phyloP scores from a whole-genome alignment of 2,329 filamentous ascomycete genomes.

The Lojkania enalia region DNA sequence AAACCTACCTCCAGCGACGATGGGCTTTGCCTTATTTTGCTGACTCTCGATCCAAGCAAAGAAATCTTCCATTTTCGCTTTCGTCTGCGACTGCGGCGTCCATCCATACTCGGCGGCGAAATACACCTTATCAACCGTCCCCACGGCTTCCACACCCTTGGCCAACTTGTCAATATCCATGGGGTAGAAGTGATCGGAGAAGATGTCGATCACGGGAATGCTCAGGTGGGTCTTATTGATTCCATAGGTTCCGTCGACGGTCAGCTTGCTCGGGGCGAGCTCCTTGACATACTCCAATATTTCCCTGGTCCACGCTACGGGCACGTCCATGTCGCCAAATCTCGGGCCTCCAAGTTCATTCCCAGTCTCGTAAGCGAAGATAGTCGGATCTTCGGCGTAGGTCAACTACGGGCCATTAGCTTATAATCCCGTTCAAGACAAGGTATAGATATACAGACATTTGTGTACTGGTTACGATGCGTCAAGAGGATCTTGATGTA shows the following conservation, averaged over 20 bases:
- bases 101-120: conserved; percentile 55
- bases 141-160: conserved; percentile 45
- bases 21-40: conserved; percentile 23
- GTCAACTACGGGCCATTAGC: conserved; percentile 4
- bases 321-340: conserved; percentile 52
- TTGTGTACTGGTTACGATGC: conserved; percentile 53
- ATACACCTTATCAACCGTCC: conserved; percentile 45
- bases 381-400: conserved; percentile 52
- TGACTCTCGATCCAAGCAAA: conserved; percentile 47
- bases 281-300: conserved; percentile 50
- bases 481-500: conserved; percentile 52
- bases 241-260: conserved; percentile 56
- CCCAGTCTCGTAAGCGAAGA: conserved; percentile 56
- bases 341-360: conserved; percentile 53
- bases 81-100: conserved; percentile 35
- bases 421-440: too few species aligned
- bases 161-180: conserved; percentile 46
- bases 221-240: conserved; percentile 50
- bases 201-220: conserved; percentile 52
- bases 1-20: conserved; percentile 44
- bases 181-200: conserved; percentile 55
- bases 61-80: conserved; percentile 44
- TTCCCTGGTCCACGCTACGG: conserved; percentile 49
- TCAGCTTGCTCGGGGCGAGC: conserved; percentile 50
- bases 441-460: too few species aligned